Evolutionary conservation across 768 basidiomycete genomes (phyloP).

Genomic region (Leccinellum rugosiceps): DNA sequence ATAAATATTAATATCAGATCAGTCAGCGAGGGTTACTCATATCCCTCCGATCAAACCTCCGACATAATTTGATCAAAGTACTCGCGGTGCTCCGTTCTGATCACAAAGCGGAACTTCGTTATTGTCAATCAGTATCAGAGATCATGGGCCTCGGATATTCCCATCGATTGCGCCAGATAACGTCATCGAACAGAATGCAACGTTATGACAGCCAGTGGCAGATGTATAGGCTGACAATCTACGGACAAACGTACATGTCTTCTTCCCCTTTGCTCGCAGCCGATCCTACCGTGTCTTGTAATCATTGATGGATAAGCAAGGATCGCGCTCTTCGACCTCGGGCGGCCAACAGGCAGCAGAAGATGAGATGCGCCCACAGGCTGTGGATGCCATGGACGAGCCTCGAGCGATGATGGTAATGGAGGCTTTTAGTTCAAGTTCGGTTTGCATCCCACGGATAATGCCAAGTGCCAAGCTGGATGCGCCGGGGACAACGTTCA

Average conservation of each 20-base stretch:
- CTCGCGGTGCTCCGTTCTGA: background rate
- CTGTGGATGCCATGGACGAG: too few species aligned
- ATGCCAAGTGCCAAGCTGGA: background rate
- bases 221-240: background rate
- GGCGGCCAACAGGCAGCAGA: too few species aligned
- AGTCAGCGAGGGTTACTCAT: background rate
- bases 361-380: too few species aligned
- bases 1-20: background rate
- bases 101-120: background rate
- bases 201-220: background rate
- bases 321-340: too few species aligned
- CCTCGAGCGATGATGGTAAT: background rate
- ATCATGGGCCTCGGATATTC: background rate
- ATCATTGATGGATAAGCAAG: too few species aligned
- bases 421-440: too few species aligned
- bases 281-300: background rate
- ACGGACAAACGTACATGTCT: background rate
- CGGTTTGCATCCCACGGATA: background rate
- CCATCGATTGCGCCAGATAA: background rate
- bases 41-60: background rate
- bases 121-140: background rate
- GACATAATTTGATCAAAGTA: too few species aligned
- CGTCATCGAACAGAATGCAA: background rate
- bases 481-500: background rate
- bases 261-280: background rate